Conservation (phyloP, 2,329 filamentous ascomycete species). For the Westerdykella sp. region DNA sequence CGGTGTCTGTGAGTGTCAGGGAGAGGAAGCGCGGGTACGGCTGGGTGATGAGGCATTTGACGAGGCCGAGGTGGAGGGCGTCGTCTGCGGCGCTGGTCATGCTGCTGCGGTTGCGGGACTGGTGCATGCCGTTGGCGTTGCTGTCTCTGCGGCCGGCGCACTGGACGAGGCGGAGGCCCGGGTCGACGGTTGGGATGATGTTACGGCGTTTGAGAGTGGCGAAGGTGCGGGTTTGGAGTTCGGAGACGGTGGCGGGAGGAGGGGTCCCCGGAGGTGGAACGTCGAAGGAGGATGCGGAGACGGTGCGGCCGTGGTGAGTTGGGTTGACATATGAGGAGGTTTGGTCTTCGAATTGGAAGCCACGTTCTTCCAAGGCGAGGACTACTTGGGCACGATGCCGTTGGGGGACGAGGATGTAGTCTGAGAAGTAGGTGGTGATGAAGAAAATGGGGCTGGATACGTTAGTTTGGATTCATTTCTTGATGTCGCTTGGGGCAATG, state of each 20-base stretch:
- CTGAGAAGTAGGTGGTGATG: slow-evolving; percentile 95
- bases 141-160: slow-evolving; percentile 61
- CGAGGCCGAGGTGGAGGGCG: slow-evolving; percentile 43
- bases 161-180: slow-evolving; percentile 66
- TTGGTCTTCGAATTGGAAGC: slow-evolving; percentile 71
- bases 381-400: slow-evolving; percentile 70
- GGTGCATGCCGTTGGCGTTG: slow-evolving; percentile 18
- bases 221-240: slow-evolving; percentile 80
- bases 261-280: slow-evolving; percentile 58
- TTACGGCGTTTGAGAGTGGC: slow-evolving; percentile 69
- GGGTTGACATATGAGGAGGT: slow-evolving; percentile 57
- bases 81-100: slow-evolving; percentile 35
- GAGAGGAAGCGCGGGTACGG: slow-evolving; percentile 64
- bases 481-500: neutral
- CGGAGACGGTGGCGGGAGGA: slow-evolving; percentile 68
- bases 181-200: slow-evolving; percentile 66
- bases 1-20: slow-evolving; percentile 64
- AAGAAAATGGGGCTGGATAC: slow-evolving; percentile 76
- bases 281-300: slow-evolving; percentile 43
- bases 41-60: slow-evolving; percentile 43
- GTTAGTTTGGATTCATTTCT: neutral
- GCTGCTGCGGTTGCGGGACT: slow-evolving; percentile 23
- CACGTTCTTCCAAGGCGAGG: slow-evolving; percentile 66
- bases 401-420: slow-evolving; percentile 86
- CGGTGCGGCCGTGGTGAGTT: slow-evolving; percentile 45